phyloP scores from a whole-genome alignment of 2,329 filamentous ascomycete genomes.

The Alternaria infectoria region DNA sequence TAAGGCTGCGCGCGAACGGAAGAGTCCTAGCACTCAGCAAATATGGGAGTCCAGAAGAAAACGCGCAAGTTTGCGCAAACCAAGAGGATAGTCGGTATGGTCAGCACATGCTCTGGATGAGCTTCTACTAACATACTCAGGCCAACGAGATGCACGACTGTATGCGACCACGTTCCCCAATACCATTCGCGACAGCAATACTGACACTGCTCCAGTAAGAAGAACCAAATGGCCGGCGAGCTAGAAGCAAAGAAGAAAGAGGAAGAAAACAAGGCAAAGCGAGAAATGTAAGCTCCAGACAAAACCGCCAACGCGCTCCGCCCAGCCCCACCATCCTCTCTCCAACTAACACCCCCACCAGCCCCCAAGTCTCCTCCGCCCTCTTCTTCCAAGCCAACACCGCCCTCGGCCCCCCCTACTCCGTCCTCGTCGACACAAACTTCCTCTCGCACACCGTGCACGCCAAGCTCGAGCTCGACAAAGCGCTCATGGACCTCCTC shows the following conservation, averaged over 20 bases:
- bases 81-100: slow-evolving; percentile 77
- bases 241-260: slow-evolving; percentile 62
- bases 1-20: not conserved
- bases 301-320: not conserved
- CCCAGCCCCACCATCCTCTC: slow-evolving; percentile 7
- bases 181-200: not conserved
- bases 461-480: slow-evolving; percentile 84
- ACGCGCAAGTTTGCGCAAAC: slow-evolving; percentile 88
- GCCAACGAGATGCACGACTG: slow-evolving; percentile 76
- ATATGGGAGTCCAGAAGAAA: slow-evolving; percentile 87
- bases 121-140: slow-evolving; percentile 22
- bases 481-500: slow-evolving; percentile 91
- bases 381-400: slow-evolving; percentile 67
- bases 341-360: slow-evolving; percentile 36
- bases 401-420: slow-evolving; percentile 82
- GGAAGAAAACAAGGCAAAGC: slow-evolving; percentile 69
- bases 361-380: slow-evolving; percentile 75
- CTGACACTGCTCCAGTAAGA: slow-evolving; percentile 58
- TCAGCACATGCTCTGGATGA: not conserved
- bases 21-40: slow-evolving; percentile 24
- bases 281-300: slow-evolving; percentile 66
- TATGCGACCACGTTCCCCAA: slow-evolving; percentile 19
- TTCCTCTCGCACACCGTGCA: slow-evolving; percentile 75
- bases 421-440: slow-evolving; percentile 61
- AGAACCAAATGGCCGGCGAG: slow-evolving; percentile 74